These are phyloP conservation scores for Vigna angularis DNA, from an alignment of 306 rosid species.

Conservation along the genomic window DNA sequence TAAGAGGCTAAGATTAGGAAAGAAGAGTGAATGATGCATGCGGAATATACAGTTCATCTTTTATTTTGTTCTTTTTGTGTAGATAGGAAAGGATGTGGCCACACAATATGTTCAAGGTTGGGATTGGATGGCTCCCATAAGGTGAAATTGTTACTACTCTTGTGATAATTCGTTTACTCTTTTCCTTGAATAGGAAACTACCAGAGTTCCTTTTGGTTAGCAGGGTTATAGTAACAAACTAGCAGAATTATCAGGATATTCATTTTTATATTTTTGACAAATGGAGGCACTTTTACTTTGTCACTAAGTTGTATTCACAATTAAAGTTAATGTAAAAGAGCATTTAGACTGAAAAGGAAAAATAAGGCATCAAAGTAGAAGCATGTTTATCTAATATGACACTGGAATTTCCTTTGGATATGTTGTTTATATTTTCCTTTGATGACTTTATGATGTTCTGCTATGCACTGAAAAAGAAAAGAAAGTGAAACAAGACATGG, in stretches of 20 bases:
- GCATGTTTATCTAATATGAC: slow-evolving; percentile 16
- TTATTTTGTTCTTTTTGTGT: slow-evolving; percentile 31
- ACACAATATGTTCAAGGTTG: slow-evolving; percentile 95
- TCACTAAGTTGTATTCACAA: slow-evolving; percentile 3
- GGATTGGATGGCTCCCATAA: slow-evolving; percentile 99
- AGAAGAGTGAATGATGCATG: slow-evolving; percentile 28
- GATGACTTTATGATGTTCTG: slow-evolving; percentile 23
- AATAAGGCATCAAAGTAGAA: slow-evolving; percentile 33
- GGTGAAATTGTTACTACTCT: slow-evolving; percentile 59
- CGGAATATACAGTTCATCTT: background rate
- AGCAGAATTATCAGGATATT: slow-evolving; percentile 4
- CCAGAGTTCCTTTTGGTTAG: background rate
- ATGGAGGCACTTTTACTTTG: slow-evolving; percentile 1
- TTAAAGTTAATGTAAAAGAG: slow-evolving; percentile 22
- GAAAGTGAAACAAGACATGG: slow-evolving; percentile 18
- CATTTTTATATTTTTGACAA: background rate
- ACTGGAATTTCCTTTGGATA: slow-evolving; percentile 6
- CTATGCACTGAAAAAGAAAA: slow-evolving; percentile 4
- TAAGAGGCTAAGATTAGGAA: slow-evolving; percentile 11
- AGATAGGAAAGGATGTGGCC: slow-evolving; percentile 98
- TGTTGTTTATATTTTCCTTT: slow-evolving; percentile 24
- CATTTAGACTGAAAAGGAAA: slow-evolving; percentile 15
- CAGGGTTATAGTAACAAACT: slow-evolving; percentile 10
- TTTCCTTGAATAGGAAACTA: background rate
- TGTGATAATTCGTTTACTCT: slow-evolving; percentile 8